Conservation (phyloP, 805 yeast species). For the Kodamaea hsintzibuensis region DNA sequence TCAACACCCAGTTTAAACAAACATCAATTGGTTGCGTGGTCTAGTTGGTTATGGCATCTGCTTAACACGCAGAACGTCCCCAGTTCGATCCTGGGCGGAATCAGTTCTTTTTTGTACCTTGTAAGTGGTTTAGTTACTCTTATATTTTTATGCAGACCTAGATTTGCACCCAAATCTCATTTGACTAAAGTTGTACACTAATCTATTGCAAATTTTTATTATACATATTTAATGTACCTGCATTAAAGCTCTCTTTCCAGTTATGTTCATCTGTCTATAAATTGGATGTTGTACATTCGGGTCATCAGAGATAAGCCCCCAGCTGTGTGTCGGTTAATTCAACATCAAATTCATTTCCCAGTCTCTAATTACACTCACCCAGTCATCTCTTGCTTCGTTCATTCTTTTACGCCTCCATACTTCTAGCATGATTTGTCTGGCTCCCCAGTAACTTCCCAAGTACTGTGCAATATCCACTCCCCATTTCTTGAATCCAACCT, state of each 20-base stretch:
- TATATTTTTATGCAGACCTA: too few species aligned
- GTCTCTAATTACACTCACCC: conserved; percentile 78
- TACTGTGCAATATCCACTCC: conserved; percentile 57
- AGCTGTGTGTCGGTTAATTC: conserved; percentile 25
- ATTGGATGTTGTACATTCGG: background rate
- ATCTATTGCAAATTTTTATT: background rate
- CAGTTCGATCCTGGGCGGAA: conserved; percentile 99
- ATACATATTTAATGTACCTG: background rate
- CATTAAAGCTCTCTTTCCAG: background rate
- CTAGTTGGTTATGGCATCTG: conserved; percentile 99
- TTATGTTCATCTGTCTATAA: background rate
- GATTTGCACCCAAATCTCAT: too few species aligned
- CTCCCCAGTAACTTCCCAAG: conserved; percentile 81
- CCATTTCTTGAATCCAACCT: conserved; percentile 72
- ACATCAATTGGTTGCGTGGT: conserved; percentile 77
- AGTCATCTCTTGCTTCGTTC: conserved; percentile 59
- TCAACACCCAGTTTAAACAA: background rate
- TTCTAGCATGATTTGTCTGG: conserved; percentile 80
- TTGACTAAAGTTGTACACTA: too few species aligned
- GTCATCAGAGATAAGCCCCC: background rate
- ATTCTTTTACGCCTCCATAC: conserved; percentile 76
- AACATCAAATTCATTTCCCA: conserved; percentile 88
- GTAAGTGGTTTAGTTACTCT: too few species aligned
- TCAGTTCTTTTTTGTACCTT: conserved; percentile 43
- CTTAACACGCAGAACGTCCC: conserved; percentile 99